These are phyloP conservation scores for Colletotrichum ledebouriae DNA, from an alignment of 2,329 filamentous ascomycete genomes.

Conservation along the genomic window DNA sequence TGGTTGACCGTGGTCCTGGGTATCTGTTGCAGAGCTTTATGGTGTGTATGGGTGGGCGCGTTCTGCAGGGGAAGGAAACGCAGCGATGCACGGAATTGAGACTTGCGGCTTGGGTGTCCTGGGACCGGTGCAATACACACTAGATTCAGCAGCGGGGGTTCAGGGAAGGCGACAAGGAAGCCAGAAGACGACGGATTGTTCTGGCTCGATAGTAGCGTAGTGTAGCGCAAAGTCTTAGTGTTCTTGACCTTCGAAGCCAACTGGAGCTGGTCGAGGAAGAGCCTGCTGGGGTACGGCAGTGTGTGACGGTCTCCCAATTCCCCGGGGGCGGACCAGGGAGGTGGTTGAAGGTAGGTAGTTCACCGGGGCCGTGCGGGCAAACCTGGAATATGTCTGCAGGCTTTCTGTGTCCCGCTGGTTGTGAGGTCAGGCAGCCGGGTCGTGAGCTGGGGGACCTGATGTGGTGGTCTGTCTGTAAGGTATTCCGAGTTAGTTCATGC, in stretches of 20 bases:
- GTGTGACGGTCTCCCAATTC: conserved; percentile 39
- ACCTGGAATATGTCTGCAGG: conserved; percentile 39
- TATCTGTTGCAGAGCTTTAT: background rate
- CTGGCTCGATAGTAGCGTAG: conserved; percentile 28
- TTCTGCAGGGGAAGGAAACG: conserved; percentile 33
- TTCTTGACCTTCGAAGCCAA: conserved; percentile 13
- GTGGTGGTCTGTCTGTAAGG: conserved; percentile 28
- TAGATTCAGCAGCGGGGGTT: conserved; percentile 17
- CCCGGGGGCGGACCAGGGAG: conserved; percentile 41
- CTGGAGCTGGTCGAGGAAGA: conserved; percentile 20
- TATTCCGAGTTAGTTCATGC: conserved; percentile 42
- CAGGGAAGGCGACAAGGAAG: conserved; percentile 17
- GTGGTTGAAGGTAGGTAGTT: conserved; percentile 39
- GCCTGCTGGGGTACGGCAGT: conserved; percentile 30
- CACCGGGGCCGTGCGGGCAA: conserved; percentile 40
- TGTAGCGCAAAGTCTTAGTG: conserved; percentile 20
- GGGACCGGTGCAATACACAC: background rate
- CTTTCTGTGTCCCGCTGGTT: conserved; percentile 31
- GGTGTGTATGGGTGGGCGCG: conserved; percentile 13
- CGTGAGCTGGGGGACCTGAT: conserved; percentile 33
- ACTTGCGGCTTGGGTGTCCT: conserved; percentile 31
- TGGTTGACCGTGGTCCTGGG: conserved; percentile 21
- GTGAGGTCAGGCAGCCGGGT: conserved; percentile 12
- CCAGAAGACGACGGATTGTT: conserved; percentile 24
- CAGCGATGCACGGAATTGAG: conserved; percentile 33